Base-by-base conservation (phyloP, 352 stramenopile species). In the Blastocystis sp. region DNA sequence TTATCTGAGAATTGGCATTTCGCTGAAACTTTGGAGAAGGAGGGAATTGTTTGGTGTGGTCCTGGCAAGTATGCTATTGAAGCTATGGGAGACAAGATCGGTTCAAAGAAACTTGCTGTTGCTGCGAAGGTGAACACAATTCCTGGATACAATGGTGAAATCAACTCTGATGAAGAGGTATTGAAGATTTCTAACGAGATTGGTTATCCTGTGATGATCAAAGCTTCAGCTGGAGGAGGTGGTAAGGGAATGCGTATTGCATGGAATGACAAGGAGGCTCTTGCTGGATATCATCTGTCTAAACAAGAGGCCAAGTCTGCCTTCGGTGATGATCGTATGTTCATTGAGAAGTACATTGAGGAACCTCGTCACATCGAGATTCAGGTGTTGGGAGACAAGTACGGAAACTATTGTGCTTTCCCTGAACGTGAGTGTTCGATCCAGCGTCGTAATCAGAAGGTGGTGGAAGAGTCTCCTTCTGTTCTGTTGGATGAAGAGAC, bases 331-430 rank as follows among this genome's bases (percentile, higher is more conserved):
- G 96, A 98, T 90, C 93, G 95, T 57, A 95, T 99, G 87, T 94
- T 98, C 27, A 92, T 99, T 0, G 95, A 98, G 91, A 98, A 98
- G 92, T 98, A 97, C 89, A 96, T 98, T 58, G 95, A 97, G 80
- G 93, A 98, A 73, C 95, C 96, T 35, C 95, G 97, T 66, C 96
- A 99, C 92, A 98, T 99, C 92, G 96, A 98, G 92, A 98, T 98
- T 90, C 96, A 98, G 91, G 90, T 99, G 1, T 90, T 99, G 27
- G 95, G 93, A 24, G 95, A 98, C 91, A 91, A 91, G 22, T 91
- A 96, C 56, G 95, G 95, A 57, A 97, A 97, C 90, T 92, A 96
- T 9, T 92, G 96, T 9, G 93, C 95, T 54, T 96, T 99, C 82
- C 93, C 94, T 0, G 96, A 98, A 92, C 91, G 96, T 44, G 96